Evolutionary conservation across 1,284 basidiomycete genomes (phyloP).

Genomic region (Trametes sp.): DNA sequence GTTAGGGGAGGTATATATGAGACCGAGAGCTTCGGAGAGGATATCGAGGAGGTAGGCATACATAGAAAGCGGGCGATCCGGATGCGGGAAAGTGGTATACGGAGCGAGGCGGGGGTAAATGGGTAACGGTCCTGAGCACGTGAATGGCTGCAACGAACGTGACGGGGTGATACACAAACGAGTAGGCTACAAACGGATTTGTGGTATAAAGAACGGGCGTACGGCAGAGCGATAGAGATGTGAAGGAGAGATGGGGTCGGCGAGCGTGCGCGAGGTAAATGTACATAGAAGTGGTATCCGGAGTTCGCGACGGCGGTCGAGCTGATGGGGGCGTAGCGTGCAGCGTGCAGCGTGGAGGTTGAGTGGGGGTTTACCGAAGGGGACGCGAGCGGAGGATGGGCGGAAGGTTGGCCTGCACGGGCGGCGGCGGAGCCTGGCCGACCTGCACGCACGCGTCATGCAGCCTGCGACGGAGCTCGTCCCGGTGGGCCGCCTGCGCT

Average conservation of each 20-base stretch:
- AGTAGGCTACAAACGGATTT: slow-evolving; percentile 29
- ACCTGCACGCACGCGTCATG: slow-evolving; percentile 38
- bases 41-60: slow-evolving; percentile 18
- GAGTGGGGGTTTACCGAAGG: slow-evolving; percentile 22
- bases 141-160: slow-evolving; percentile 13
- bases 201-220: slow-evolving; percentile 18
- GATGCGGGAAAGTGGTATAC: slow-evolving; percentile 1
- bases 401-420: slow-evolving; percentile 37
- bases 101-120: neutral
- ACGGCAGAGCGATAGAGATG: slow-evolving; percentile 14
- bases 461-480: slow-evolving; percentile 40
- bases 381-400: slow-evolving; percentile 29
- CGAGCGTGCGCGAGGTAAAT: slow-evolving; percentile 11
- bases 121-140: slow-evolving; percentile 12
- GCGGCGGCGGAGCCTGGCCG: slow-evolving; percentile 35
- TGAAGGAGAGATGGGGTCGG: slow-evolving; percentile 10
- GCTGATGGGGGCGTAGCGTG: neutral
- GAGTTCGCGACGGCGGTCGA: slow-evolving; percentile 6
- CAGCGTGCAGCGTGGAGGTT: slow-evolving; percentile 7
- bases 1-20: slow-evolving; percentile 14
- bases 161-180: slow-evolving; percentile 27
- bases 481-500: slow-evolving; percentile 39
- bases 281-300: slow-evolving; percentile 11
- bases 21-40: neutral
- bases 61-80: slow-evolving; percentile 2